These are phyloP conservation scores for Pseudozyma pruni DNA, from an alignment of 1,284 basidiomycete genomes.

Conservation along the genomic window DNA sequence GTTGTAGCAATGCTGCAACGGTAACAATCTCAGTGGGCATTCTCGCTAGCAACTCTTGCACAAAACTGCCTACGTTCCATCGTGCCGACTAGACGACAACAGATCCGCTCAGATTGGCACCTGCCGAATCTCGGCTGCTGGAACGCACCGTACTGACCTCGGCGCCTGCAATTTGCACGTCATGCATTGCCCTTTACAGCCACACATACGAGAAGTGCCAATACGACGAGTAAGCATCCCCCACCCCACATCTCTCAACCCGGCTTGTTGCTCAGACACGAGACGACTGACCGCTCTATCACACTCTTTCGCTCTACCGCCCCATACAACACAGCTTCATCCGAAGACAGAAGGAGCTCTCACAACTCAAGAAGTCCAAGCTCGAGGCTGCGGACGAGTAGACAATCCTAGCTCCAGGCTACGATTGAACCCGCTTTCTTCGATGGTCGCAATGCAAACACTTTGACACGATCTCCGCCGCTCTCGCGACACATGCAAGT, in stretches of 20 bases:
- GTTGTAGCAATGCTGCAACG: no score
- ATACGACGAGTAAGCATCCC: constrained; percentile 61
- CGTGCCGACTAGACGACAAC: no score
- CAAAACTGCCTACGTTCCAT: no score
- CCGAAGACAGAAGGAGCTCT: constrained; percentile 54
- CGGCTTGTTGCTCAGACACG: no score
- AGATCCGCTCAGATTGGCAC: no score
- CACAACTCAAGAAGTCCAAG: constrained; percentile 42
- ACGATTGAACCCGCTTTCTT: no score
- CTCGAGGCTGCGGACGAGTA: constrained; percentile 33
- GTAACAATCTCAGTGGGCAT: no score
- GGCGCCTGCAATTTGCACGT: no score
- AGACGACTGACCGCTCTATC: neutral
- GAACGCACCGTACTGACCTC: no score
- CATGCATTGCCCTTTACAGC: constrained; percentile 13
- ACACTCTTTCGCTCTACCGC: neutral
- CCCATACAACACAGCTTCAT: constrained; percentile 58
- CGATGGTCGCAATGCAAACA: constrained; percentile 1
- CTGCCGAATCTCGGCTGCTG: no score
- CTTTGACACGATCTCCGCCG: neutral
- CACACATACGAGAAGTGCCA: constrained; percentile 66
- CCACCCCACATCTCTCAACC: neutral
- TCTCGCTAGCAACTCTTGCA: no score
- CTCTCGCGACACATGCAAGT: neutral
- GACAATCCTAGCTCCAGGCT: neutral